Evolutionary conservation across 2,329 filamentous ascomycete genomes (phyloP), one percentile per base, ranked within the genome.

Genomic region (Triangularia setosa): DNA sequence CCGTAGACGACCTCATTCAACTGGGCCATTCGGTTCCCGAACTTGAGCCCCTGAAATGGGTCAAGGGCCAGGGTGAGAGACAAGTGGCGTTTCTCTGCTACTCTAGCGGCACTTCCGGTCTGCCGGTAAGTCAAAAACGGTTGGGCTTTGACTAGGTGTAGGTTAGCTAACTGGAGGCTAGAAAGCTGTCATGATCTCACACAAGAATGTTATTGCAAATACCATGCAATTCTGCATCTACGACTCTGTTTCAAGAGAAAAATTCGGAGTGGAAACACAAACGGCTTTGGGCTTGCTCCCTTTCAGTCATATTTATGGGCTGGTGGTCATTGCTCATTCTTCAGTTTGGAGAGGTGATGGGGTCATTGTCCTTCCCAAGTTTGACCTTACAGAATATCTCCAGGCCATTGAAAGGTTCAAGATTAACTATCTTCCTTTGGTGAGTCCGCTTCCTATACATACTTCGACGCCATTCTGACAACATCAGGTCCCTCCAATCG

Each of bases 141-240:
- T 55, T 24, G 11, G 21, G 2, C 18, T 23, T n/a, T 12, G 12
- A 25, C 11, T 28, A 7, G 30, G n/a, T 4, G n/a, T n/a, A 4
- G 25, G 62, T 12, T 33, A 23, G 69, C 40, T 73, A 58, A 59
- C 53, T 60, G 44, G 14, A 4, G 1, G 23, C 4, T 64, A 90
- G 86, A 92, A 93, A 88, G 91, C 90, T 54, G 91, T 93, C 61
- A 92, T 91, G 87, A 90, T 94, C 65, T 90, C 90, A 3, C 91
- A 94, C 73, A 79, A 79, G 40, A 94, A 94, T 68, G 88, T 93
- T 53, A 93, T 94, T 57, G 85, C 90, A 60, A 94, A 93, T 72
- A 83, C 87, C 0, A 72, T 92, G 56, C 90, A 93, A 73, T 81
- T 88, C 62, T 73, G 72, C 6, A 72, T 81, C 0, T 87, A 75